Conservation (phyloP, 805 yeast genomes). For the Torulaspora microellipsoides region DNA sequence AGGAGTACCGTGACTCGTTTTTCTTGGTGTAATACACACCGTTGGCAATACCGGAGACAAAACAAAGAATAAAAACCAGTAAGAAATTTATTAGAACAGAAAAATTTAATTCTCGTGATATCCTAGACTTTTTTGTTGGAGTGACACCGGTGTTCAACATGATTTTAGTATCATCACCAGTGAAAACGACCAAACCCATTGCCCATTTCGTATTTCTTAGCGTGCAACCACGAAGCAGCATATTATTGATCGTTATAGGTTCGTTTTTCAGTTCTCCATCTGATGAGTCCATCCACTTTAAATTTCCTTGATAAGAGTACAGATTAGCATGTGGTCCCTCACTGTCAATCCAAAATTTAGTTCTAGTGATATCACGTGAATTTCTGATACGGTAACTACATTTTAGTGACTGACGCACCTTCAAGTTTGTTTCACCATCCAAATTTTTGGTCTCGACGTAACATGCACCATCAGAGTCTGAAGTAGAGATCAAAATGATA, state of each 20-base stretch:
- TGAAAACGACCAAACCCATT: constrained; percentile 68
- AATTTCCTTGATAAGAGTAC: constrained; percentile 70
- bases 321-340: constrained; percentile 81
- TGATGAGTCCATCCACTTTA: constrained; percentile 43
- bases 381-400: constrained; percentile 49
- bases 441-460: constrained; percentile 77
- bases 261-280: constrained; percentile 42
- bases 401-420: constrained; percentile 69
- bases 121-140: constrained; percentile 71
- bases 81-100: constrained; percentile 65
- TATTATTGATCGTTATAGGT: constrained; percentile 63
- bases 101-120: constrained; percentile 65
- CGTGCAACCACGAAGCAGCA: constrained; percentile 71
- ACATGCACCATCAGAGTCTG: constrained; percentile 66
- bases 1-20: constrained; percentile 52
- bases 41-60: constrained; percentile 64
- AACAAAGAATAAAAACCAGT: constrained; percentile 60
- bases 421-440: constrained; percentile 77
- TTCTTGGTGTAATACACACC: constrained; percentile 54
- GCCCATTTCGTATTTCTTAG: constrained; percentile 81
- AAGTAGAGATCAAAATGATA: constrained; percentile 55
- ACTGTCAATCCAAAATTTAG: constrained; percentile 66
- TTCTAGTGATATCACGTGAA: constrained; percentile 45
- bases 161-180: constrained; percentile 76
- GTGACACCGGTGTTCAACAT: constrained; percentile 78